Percentiles rank a stretch among this genome's conserved stretches.
Evolutionary conservation across 345 rosid species (phyloP).

Genomic region (Passiflora organensis): DNA sequence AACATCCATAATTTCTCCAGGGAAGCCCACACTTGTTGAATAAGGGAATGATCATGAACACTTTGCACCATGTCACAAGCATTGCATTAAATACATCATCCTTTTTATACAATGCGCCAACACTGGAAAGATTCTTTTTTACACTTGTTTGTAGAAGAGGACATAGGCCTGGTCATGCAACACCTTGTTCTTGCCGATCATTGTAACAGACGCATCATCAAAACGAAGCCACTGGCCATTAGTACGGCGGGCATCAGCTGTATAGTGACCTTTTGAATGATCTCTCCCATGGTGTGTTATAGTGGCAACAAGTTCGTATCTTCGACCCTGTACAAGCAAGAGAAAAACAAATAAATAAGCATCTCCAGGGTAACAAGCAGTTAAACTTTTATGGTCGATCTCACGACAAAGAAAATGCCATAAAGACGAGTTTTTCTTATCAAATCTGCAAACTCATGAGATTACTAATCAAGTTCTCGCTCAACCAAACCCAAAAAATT

Average conservation of each 20-base stretch:
- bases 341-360: conserved; percentile 6
- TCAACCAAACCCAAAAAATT: too few relatives aligned
- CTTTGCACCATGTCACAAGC: too few relatives aligned
- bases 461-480: not conserved
- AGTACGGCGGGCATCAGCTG: conserved; percentile 64
- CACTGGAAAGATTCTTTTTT: conserved; percentile 13
- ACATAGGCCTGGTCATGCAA: conserved; percentile 91
- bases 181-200: conserved; percentile 59
- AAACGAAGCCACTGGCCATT: conserved; percentile 79
- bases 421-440: too few relatives aligned
- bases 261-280: conserved; percentile 91
- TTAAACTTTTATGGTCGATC: not conserved
- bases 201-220: conserved; percentile 72
- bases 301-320: conserved; percentile 86
- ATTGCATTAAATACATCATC: too few relatives aligned
- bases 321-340: conserved; percentile 51
- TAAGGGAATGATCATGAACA: too few relatives aligned
- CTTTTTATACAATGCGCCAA: too few relatives aligned
- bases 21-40: too few relatives aligned
- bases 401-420: too few relatives aligned
- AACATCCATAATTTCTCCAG: too few relatives aligned
- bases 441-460: not conserved
- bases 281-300: conserved; percentile 91
- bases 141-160: conserved; percentile 79
- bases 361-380: not conserved